phyloP scores from a whole-genome alignment of 2,329 filamentous ascomycete genomes.

The Claviceps purpurea region DNA sequence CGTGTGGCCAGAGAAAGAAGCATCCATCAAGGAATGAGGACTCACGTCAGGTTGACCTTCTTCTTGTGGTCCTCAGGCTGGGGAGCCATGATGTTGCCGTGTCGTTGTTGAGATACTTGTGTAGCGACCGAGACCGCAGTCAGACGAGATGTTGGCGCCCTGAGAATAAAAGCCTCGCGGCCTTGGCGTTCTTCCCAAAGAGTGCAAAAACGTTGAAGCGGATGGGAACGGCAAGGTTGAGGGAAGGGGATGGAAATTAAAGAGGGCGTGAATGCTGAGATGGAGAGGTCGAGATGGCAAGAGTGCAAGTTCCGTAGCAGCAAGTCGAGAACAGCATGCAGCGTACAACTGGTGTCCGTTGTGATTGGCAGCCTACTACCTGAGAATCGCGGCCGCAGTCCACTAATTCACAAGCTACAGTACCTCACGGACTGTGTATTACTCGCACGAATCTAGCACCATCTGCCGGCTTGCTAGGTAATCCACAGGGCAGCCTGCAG shows the following conservation, averaged over 20 bases:
- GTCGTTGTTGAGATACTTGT: conserved; percentile 11
- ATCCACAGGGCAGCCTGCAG: conserved; percentile 7
- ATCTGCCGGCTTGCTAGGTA: not conserved
- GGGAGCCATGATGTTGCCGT: conserved; percentile 50
- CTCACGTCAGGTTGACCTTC: conserved; percentile 74
- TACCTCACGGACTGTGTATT: not conserved
- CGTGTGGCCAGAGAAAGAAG: not conserved
- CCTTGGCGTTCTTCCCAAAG: not conserved
- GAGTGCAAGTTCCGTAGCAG: conserved; percentile 3
- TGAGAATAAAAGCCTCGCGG: not conserved
- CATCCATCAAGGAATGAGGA: conserved; percentile 10
- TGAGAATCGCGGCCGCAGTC: not conserved
- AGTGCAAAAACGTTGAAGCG: conserved; percentile 4
- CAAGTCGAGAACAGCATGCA: not conserved
- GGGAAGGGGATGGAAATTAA: conserved; percentile 4
- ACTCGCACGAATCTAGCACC: conserved; percentile 4
- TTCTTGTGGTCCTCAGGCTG: conserved; percentile 59
- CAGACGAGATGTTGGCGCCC: not conserved
- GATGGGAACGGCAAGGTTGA: not conserved
- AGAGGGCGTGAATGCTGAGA: conserved; percentile 8
- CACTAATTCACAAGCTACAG: not conserved
- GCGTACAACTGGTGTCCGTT: too few species aligned
- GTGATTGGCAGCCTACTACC: not conserved
- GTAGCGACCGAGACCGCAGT: conserved; percentile 9
- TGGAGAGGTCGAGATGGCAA: conserved; percentile 13